These are phyloP conservation scores for Neoboletus subvelutipes DNA, from an alignment of 768 basidiomycete species.

Conservation along the genomic window DNA sequence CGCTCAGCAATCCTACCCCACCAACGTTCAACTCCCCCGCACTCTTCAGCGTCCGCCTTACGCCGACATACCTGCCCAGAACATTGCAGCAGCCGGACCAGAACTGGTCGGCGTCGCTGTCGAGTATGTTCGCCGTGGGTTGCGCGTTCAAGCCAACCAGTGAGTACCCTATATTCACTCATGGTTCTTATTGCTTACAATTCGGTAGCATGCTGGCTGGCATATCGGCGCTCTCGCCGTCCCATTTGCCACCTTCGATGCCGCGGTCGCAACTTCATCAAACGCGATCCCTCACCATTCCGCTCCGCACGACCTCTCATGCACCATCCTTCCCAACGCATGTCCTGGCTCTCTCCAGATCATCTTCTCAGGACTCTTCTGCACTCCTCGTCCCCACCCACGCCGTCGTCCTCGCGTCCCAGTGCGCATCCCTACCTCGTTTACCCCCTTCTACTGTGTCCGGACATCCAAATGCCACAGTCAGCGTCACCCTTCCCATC, in stretches of 20 bases:
- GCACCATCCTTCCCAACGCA: conserved; percentile 45
- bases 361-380: conserved; percentile 33
- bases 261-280: conserved; percentile 33
- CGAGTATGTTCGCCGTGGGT: conserved; percentile 58
- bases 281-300: conserved; percentile 32
- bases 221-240: conserved; percentile 48
- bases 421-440: conserved; percentile 64
- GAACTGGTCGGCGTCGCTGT: conserved; percentile 51
- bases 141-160: conserved; percentile 47
- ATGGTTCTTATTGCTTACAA: conserved; percentile 32
- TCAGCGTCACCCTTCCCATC: conserved; percentile 53
- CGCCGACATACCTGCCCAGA: conserved; percentile 54
- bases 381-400: conserved; percentile 62
- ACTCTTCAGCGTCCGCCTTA: conserved; percentile 63
- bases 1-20: conserved; percentile 29
- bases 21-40: conserved; percentile 66
- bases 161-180: conserved; percentile 28
- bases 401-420: conserved; percentile 63
- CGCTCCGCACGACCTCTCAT: conserved; percentile 29
- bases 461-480: conserved; percentile 32
- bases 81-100: conserved; percentile 53
- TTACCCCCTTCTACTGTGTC: conserved; percentile 42
- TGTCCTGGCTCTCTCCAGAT: conserved; percentile 46
- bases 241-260: conserved; percentile 38
- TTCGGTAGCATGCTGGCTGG: conserved; percentile 38